Evolutionary conservation across 768 basidiomycete species (phyloP).

Genomic region (Tephrocybe sp.): DNA sequence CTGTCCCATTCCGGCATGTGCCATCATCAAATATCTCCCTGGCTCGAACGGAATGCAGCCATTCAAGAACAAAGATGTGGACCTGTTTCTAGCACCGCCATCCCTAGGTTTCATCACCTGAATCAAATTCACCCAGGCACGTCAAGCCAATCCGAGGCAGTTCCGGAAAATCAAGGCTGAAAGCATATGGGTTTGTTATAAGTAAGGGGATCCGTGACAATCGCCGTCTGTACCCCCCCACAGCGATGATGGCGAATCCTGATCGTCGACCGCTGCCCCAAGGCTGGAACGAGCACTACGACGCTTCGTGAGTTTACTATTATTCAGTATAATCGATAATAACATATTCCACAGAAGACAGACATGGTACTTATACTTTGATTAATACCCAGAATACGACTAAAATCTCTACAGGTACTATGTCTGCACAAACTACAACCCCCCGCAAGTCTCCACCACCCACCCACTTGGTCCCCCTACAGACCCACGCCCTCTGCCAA

Average conservation of each 20-base stretch:
- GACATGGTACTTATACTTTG: conserved; percentile 8
- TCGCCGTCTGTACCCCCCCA: too few species aligned
- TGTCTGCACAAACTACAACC: conserved; percentile 10
- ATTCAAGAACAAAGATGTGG: too few species aligned
- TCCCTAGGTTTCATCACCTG: too few species aligned
- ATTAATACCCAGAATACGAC: not conserved
- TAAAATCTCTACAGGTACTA: conserved; percentile 15
- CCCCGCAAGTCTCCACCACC: conserved; percentile 12
- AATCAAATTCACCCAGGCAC: too few species aligned
- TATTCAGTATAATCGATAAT: not conserved
- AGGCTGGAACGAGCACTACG: conserved; percentile 21
- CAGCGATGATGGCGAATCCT: conserved; percentile 17
- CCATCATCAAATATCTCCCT: too few species aligned
- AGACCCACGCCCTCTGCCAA: not conserved
- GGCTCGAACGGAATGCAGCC: too few species aligned
- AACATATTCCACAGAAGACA: not conserved
- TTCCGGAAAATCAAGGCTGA: too few species aligned
- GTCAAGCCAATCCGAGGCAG: too few species aligned
- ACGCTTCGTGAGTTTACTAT: conserved; percentile 15
- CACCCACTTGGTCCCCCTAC: conserved; percentile 18
- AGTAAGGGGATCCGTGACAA: too few species aligned
- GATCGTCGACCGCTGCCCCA: conserved; percentile 18
- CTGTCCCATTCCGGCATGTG: too few species aligned
- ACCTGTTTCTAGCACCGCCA: too few species aligned
- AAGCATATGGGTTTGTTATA: too few species aligned